Percentiles rank a stretch among this genome's conserved stretches.
Conservation (phyloP, 192 early-diverging fungal species). For the Thamnidium elegans region DNA sequence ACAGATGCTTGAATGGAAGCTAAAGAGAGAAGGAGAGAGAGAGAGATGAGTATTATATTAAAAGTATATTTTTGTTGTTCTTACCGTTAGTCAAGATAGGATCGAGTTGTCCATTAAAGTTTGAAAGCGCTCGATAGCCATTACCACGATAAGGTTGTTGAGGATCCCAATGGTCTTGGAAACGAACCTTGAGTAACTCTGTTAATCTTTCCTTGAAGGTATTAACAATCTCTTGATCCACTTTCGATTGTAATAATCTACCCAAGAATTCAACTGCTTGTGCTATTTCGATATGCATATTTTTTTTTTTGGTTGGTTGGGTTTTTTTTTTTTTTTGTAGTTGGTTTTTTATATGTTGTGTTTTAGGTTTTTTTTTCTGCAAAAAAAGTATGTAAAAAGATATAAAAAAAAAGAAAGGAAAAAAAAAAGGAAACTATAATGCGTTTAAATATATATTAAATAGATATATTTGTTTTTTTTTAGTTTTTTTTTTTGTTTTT, state of each 20-base stretch:
- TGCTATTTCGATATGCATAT: slow-evolving; percentile 40
- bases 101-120: slow-evolving; percentile 68
- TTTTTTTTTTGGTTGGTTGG: not conserved
- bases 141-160: slow-evolving; percentile 65
- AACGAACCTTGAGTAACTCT: slow-evolving; percentile 53
- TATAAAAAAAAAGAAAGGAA: too few species aligned
- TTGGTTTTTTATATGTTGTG: not conserved
- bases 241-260: slow-evolving; percentile 29
- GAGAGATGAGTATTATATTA: not conserved
- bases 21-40: slow-evolving; percentile 20
- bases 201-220: slow-evolving; percentile 53
- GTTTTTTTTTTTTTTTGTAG: not conserved
- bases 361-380: not conserved
- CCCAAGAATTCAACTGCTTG: slow-evolving; percentile 41
- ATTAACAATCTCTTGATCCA: slow-evolving; percentile 26
- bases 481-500: not conserved
- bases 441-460: too few species aligned
- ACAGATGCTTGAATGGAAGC: slow-evolving; percentile 54
- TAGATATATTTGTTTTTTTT: not conserved
- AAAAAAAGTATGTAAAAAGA: too few species aligned
- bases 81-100: slow-evolving; percentile 53
- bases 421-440: too few species aligned
- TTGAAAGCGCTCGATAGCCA: slow-evolving; percentile 74
- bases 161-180: slow-evolving; percentile 71
- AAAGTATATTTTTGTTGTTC: not conserved